A percentile compares a stretch with the other conserved stretches of the same genome.
These are phyloP conservation scores for Fusarium dlaminii DNA, from an alignment of 2,329 filamentous ascomycete genomes.

Conservation along the genomic window DNA sequence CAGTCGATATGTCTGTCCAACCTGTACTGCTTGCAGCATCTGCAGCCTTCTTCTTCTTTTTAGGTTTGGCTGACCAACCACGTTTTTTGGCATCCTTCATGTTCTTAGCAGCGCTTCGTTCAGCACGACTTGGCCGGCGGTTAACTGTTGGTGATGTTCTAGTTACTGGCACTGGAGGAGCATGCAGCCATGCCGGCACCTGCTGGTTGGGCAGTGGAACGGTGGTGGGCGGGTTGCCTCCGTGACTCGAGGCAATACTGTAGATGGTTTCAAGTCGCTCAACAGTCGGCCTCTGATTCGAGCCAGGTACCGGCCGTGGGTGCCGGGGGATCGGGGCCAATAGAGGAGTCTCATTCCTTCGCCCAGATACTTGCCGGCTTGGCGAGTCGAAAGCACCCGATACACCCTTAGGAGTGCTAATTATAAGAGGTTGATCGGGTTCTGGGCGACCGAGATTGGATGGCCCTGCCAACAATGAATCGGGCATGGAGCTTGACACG, in stretches of 20 bases:
- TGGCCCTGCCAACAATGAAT: conserved; percentile 29
- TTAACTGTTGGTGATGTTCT: conserved; percentile 55
- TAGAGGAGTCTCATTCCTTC: conserved; percentile 56
- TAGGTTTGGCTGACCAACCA: conserved; percentile 61
- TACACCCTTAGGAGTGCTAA: conserved; percentile 67
- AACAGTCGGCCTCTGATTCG: conserved; percentile 55
- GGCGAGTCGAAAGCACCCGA: conserved; percentile 62
- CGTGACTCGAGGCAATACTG: conserved; percentile 45
- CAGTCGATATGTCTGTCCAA: conserved; percentile 63
- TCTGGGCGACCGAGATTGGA: conserved; percentile 25
- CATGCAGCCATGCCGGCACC: conserved; percentile 49
- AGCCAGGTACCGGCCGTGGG: conserved; percentile 52
- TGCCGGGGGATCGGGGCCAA: conserved; percentile 64
- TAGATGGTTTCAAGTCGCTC: conserved; percentile 66
- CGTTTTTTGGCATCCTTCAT: conserved; percentile 67
- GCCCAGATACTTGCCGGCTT: conserved; percentile 45
- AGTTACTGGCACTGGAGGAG: conserved; percentile 47
- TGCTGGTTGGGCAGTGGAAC: conserved; percentile 26
- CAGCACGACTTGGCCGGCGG: conserved; percentile 64
- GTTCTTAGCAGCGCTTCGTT: conserved; percentile 69
- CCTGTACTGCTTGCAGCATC: conserved; percentile 57
- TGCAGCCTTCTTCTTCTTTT: conserved; percentile 51
- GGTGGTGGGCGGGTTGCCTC: conserved; percentile 14
- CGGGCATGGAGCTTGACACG: conserved; percentile 28
- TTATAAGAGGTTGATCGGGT: conserved; percentile 66